Evolutionary conservation across 441 rosid genomes (phyloP), one percentile per base, ranked within the genome.

Genomic region (Gossypium gossypioides): DNA sequence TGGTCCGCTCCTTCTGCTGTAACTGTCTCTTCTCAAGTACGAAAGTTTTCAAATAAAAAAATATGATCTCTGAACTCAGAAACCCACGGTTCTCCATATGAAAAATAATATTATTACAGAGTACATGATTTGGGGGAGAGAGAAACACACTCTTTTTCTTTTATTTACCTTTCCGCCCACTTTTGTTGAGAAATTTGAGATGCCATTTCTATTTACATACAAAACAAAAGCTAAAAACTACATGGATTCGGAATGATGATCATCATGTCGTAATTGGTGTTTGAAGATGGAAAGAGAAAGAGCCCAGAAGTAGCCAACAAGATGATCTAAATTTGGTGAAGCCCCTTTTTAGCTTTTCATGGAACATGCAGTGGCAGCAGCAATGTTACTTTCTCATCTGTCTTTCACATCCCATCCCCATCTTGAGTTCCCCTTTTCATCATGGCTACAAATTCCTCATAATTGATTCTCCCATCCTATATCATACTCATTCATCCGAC

Each of bases 381-480:
- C 42, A 34, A 1, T 5, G 37, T 34, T 34, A 1, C 40, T 57
- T 57, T 6, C 19, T 9, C 59, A 55, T 62, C 8, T 34, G 67
- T 46, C 22, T 72, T 56, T 68, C 63, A 75, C 77, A 22, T 82
- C 67, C 76, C 76, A 18, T 82, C 76, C 12, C 74, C 48, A 27
- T 85, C 84, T 27, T 80, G 83, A 8, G 83, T 81, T 76, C 88
- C 86, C 42, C 71, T 84, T 46, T 76, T 88, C 93, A 87, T 87
- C 93, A 86, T 88, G n/a, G 85, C 77, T 22, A 60, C 87, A 72
- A 86, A 88, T 69, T 88, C 93, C 34, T 85, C 86, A 12, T 84
- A 83, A 40, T 84, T 83, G 74, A 86, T 88, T 32, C 73, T 83
- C 44, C 91, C 93, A 76, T 85, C 93, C 93, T 86, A 72, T 46